Conservation (phyloP, 441 rosid genomes). For the Metrosideros polymorpha region DNA sequence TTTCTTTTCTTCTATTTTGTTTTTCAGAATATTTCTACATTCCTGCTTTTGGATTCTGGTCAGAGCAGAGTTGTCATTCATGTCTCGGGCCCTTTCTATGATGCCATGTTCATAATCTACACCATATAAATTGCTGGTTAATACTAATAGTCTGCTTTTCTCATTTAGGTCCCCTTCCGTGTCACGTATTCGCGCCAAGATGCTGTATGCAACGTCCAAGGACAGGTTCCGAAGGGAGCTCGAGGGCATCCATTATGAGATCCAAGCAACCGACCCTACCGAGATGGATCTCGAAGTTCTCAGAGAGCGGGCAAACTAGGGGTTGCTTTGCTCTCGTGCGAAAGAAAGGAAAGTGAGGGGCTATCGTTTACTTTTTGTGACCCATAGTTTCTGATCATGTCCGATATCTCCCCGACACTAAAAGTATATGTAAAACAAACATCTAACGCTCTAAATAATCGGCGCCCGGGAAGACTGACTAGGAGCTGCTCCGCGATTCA, state of each 20-base stretch:
- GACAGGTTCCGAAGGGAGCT: constrained; percentile 16
- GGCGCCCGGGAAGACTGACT: not conserved
- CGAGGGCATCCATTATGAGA: constrained; percentile 12
- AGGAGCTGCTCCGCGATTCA: not conserved
- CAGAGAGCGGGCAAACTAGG: not conserved
- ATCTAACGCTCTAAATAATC: not conserved
- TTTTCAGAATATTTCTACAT: not conserved
- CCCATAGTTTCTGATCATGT: not conserved
- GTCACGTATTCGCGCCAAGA: not conserved
- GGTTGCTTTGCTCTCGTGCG: not conserved
- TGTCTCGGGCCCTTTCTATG: not conserved
- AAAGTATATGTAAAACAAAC: not conserved
- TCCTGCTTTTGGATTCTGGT: not conserved
- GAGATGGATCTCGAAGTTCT: not conserved
- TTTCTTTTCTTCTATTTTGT: not conserved
- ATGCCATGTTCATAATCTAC: not conserved
- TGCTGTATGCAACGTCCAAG: constrained; percentile 18
- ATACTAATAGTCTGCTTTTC: not conserved
- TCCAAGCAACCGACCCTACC: constrained; percentile 16
- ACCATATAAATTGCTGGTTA: not conserved
- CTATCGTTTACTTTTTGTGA: not conserved
- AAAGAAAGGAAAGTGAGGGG: not conserved
- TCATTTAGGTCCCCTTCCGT: constrained; percentile 16
- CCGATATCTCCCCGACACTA: not conserved
- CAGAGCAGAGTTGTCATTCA: not conserved